These are phyloP conservation scores for Gossypium stocksii DNA, from an alignment of 345 rosid species.

Conservation along the genomic window DNA sequence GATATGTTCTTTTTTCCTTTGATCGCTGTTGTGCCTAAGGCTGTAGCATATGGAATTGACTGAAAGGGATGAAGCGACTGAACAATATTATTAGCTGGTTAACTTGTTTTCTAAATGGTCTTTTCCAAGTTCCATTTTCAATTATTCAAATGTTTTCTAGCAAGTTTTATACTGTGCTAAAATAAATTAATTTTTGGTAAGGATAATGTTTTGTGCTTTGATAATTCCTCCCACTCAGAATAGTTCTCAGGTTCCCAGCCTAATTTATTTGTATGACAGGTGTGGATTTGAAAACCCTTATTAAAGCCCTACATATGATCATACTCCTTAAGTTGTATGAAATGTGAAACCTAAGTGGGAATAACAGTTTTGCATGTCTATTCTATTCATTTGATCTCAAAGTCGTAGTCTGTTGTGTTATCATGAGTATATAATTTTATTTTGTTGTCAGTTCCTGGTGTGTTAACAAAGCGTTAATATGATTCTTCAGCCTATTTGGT, in stretches of 20 bases:
- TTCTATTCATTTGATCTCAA: too few relatives aligned
- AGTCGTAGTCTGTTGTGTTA: too few relatives aligned
- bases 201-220: background rate
- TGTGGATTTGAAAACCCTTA: background rate
- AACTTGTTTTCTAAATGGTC: background rate
- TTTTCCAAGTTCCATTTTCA: background rate
- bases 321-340: background rate
- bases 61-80: background rate
- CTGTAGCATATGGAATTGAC: background rate
- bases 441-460: background rate
- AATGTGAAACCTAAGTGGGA: too few relatives aligned
- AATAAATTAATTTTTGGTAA: background rate
- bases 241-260: background rate
- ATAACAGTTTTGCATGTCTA: background rate
- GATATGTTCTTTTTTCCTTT: background rate
- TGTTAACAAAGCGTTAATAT: background rate
- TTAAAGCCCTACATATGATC: background rate
- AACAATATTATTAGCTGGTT: background rate
- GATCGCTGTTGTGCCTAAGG: background rate
- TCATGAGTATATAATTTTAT: background rate
- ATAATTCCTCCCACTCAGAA: background rate
- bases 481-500: constrained; percentile 3
- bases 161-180: background rate
- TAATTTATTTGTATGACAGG: too few relatives aligned
- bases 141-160: background rate